Conservation (phyloP, 2,329 filamentous ascomycete genomes). For the Didymella sp. region DNA sequence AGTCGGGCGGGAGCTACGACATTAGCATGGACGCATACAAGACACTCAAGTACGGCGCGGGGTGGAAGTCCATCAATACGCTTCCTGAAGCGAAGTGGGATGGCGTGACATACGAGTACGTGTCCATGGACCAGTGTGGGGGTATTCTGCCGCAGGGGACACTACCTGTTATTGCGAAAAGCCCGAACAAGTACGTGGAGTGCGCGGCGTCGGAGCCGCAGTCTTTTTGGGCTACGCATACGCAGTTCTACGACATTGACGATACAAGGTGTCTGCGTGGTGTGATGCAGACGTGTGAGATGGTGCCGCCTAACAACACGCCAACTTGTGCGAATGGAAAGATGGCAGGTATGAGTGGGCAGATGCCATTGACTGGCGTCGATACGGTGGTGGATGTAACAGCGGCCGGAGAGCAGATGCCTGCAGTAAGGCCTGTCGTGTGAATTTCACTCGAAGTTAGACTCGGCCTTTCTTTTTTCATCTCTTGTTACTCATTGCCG, state of each 20-base stretch:
- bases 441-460: too few species aligned
- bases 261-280: conserved; percentile 19
- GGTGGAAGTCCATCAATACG: conserved; percentile 55
- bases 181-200: conserved; percentile 22
- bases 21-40: conserved; percentile 70
- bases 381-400: conserved; percentile 24
- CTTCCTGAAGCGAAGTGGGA: conserved; percentile 46
- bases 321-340: conserved; percentile 24
- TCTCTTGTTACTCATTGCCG: too few species aligned
- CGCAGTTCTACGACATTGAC: conserved; percentile 54
- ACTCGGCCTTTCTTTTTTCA: too few species aligned
- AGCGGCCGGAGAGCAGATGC: conserved; percentile 16
- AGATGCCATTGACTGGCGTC: conserved; percentile 17
- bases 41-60: conserved; percentile 61
- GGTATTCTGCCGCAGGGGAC: conserved; percentile 53
- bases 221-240: conserved; percentile 18
- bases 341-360: conserved; percentile 21
- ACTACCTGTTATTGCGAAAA: conserved; percentile 26
- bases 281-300: conserved; percentile 27
- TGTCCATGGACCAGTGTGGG: conserved; percentile 58
- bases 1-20: conserved; percentile 64
- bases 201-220: conserved; percentile 21
- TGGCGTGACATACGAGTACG: conserved; percentile 62
- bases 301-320: conserved; percentile 24
- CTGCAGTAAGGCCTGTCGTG: conserved; percentile 4